Conservation (phyloP, 768 basidiomycete genomes). For the Rhizopogon vinicolor region DNA sequence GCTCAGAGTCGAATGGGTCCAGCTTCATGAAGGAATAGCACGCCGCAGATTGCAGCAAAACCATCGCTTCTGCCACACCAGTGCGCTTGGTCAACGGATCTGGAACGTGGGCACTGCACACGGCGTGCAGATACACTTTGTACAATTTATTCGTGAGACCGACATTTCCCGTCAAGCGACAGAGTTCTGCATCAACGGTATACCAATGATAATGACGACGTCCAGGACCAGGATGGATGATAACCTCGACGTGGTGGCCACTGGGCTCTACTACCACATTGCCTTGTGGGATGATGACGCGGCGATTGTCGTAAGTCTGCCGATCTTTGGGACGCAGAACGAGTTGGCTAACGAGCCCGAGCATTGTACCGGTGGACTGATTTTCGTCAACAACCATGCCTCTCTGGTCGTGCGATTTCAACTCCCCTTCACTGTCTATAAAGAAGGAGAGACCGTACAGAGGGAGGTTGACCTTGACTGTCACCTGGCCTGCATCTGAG, state of each 20-base stretch:
- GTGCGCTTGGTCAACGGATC: slow-evolving; percentile 39
- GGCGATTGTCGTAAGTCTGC: neutral
- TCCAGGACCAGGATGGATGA: neutral
- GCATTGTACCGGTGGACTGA: slow-evolving; percentile 36
- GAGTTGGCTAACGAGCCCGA: slow-evolving; percentile 33
- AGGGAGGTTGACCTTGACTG: slow-evolving; percentile 27
- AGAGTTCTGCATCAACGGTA: slow-evolving; percentile 18
- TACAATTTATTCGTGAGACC: slow-evolving; percentile 22
- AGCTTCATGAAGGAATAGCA: slow-evolving; percentile 35
- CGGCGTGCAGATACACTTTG: slow-evolving; percentile 36
- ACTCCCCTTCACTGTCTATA: slow-evolving; percentile 15
- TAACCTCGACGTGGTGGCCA: neutral
- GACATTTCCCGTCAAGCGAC: slow-evolving; percentile 18
- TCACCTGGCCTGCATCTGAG: slow-evolving; percentile 1
- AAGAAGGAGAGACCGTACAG: slow-evolving; percentile 33
- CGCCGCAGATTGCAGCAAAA: slow-evolving; percentile 28
- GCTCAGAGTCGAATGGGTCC: slow-evolving; percentile 14
- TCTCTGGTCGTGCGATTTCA: slow-evolving; percentile 35
- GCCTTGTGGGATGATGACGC: slow-evolving; percentile 10
- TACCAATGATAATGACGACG: slow-evolving; percentile 17
- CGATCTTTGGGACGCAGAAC: slow-evolving; percentile 26
- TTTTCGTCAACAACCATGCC: slow-evolving; percentile 31
- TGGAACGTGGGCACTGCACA: slow-evolving; percentile 27
- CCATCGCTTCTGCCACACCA: slow-evolving; percentile 37
- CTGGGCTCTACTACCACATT: neutral